These are phyloP conservation scores for Arachnomyces sp. DNA, from an alignment of 2,329 filamentous ascomycete genomes.

Conservation along the genomic window DNA sequence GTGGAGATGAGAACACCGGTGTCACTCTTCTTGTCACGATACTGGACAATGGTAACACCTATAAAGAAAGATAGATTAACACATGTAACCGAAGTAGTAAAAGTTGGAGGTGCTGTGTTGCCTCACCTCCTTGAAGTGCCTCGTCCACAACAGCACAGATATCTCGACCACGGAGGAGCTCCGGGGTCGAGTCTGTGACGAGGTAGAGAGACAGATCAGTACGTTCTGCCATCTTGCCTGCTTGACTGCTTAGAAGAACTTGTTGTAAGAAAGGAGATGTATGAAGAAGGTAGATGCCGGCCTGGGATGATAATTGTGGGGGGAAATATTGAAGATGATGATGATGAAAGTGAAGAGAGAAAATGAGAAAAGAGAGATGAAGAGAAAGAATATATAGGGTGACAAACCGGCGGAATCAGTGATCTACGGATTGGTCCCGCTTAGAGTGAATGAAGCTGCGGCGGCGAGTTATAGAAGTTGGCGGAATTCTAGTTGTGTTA, in stretches of 20 bases:
- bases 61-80: constrained; percentile 2
- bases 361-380: neutral
- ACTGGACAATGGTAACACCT: constrained; percentile 77
- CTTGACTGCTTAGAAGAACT: constrained; percentile 16
- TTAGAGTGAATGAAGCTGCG: too few relatives aligned
- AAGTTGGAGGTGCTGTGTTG: neutral
- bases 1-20: constrained; percentile 64
- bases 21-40: constrained; percentile 78
- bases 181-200: constrained; percentile 86
- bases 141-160: constrained; percentile 66
- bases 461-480: too few relatives aligned
- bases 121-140: constrained; percentile 63
- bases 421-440: too few relatives aligned
- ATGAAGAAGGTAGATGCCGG: too few relatives aligned
- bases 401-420: neutral
- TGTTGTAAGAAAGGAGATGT: neutral
- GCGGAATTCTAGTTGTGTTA: too few relatives aligned
- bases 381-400: neutral
- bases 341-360: neutral
- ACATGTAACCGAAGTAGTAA: neutral
- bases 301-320: too few relatives aligned
- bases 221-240: constrained; percentile 29
- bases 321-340: too few relatives aligned
- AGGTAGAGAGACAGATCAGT: constrained; percentile 78
- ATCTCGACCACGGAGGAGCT: constrained; percentile 65